Evolutionary conservation across 495 filamentous ascomycete genomes (phyloP).

Genomic region (Neurospora hispaniola): DNA sequence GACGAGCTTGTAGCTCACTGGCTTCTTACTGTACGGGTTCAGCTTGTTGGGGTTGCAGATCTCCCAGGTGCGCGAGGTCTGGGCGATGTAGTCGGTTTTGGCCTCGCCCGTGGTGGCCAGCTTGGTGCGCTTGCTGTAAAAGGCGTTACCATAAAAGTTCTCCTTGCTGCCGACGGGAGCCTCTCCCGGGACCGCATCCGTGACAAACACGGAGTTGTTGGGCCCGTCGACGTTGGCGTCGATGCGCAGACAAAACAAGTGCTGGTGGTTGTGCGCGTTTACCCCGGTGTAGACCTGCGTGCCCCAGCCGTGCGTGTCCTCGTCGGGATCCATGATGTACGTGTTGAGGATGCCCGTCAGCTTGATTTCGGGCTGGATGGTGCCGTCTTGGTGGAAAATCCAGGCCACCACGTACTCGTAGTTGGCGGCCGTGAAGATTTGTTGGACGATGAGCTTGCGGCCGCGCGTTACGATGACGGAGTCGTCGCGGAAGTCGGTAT

Average conservation of each 20-base stretch:
- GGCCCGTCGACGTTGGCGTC: conserved; percentile 86
- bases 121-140: conserved; percentile 81
- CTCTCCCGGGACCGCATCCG: conserved; percentile 55
- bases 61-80: conserved; percentile 78
- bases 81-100: conserved; percentile 72
- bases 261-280: conserved; percentile 78
- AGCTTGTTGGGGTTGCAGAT: conserved; percentile 77
- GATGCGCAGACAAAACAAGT: conserved; percentile 86
- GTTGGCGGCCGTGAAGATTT: conserved; percentile 93
- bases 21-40: conserved; percentile 78
- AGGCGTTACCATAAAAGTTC: conserved; percentile 91
- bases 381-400: conserved; percentile 90
- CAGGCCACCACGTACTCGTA: conserved; percentile 94
- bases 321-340: conserved; percentile 71
- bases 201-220: conserved; percentile 76
- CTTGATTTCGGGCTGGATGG: conserved; percentile 89
- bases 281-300: conserved; percentile 68
- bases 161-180: conserved; percentile 68
- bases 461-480: conserved; percentile 78
- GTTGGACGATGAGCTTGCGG: conserved; percentile 79
- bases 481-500: conserved; percentile 90
- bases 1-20: conserved; percentile 84
- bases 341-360: conserved; percentile 94
- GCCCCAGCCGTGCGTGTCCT: conserved; percentile 83
- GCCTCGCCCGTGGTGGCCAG: conserved; percentile 61